Percentiles rank a stretch among this genome's conserved stretches.
Evolutionary conservation across 768 basidiomycete genomes (phyloP).

Genomic region (Phylloporus sp.): DNA sequence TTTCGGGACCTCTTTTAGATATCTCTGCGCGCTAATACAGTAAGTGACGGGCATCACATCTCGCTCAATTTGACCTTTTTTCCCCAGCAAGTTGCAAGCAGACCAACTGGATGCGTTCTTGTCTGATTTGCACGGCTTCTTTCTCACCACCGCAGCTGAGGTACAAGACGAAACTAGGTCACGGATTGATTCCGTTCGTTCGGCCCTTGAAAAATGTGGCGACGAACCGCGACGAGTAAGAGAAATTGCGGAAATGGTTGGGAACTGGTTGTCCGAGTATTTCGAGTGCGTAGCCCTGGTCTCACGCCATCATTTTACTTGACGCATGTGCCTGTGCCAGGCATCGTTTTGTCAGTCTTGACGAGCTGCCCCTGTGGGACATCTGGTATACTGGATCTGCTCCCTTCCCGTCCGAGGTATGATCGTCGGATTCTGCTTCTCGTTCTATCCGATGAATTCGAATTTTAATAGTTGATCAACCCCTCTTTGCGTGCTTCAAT

Average conservation of each 20-base stretch:
- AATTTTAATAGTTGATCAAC: constrained; percentile 50
- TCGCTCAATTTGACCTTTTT: constrained; percentile 13
- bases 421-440: constrained; percentile 4
- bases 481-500: constrained; percentile 61
- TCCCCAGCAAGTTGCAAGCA: constrained; percentile 37
- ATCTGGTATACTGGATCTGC: constrained; percentile 67
- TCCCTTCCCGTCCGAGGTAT: constrained; percentile 65
- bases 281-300: constrained; percentile 39
- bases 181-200: constrained; percentile 19
- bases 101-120: constrained; percentile 37
- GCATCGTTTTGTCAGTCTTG: constrained; percentile 40
- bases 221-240: constrained; percentile 13
- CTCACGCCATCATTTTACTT: background rate
- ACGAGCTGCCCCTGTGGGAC: constrained; percentile 55
- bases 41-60: constrained; percentile 24
- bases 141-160: constrained; percentile 30
- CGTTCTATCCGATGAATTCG: background rate
- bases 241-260: constrained; percentile 29
- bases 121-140: constrained; percentile 36
- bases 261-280: constrained; percentile 48
- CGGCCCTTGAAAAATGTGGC: constrained; percentile 16
- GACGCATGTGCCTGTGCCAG: constrained; percentile 28
- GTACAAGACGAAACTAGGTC: constrained; percentile 28
- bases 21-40: constrained; percentile 46
- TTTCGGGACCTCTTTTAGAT: constrained; percentile 38